phyloP scores from a whole-genome alignment of 2,329 filamentous ascomycete species.

The Metarhizium humberi region DNA sequence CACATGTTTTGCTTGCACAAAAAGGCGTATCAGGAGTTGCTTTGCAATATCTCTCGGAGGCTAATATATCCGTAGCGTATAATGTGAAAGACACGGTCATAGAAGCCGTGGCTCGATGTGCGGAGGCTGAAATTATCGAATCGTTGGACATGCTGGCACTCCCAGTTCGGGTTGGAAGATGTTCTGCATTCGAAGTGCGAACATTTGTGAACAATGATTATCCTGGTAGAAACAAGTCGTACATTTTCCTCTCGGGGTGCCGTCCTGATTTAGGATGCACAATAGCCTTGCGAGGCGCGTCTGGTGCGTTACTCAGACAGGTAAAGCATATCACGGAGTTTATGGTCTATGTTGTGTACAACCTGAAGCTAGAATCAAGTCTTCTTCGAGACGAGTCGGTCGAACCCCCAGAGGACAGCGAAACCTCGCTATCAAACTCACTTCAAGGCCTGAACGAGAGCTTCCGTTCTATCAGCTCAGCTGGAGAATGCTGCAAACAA shows the following conservation, averaged over 20 bases:
- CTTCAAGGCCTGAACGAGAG: constrained; percentile 31
- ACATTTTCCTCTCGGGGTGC: constrained; percentile 89
- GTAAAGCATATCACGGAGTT: constrained; percentile 95
- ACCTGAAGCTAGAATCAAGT: constrained; percentile 89
- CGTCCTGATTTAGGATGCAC: constrained; percentile 87
- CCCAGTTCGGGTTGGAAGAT: constrained; percentile 63
- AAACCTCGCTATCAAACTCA: constrained; percentile 31
- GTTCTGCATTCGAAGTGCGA: constrained; percentile 86
- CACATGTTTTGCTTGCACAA: constrained; percentile 82
- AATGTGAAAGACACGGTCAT: constrained; percentile 96
- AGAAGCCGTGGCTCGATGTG: constrained; percentile 86
- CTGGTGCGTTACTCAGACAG: constrained; percentile 58
- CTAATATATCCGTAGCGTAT: constrained; percentile 86
- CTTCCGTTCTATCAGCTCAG: constrained; percentile 22
- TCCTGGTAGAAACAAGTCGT: constrained; percentile 76
- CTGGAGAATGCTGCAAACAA: constrained; percentile 19
- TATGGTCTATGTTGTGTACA: constrained; percentile 98
- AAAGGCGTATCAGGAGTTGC: constrained; percentile 88
- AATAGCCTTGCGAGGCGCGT: constrained; percentile 78
- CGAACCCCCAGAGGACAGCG: constrained; percentile 59
- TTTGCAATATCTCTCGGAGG: constrained; percentile 76
- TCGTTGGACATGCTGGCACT: constrained; percentile 87
- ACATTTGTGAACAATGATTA: constrained; percentile 79
- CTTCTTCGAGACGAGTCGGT: constrained; percentile 90
- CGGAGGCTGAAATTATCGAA: constrained; percentile 85